A percentile compares a stretch with the other conserved stretches of the same genome.
These are phyloP conservation scores for Solanum hybrid DNA, from an alignment of 305 asterid genomes.

Conservation along the genomic window DNA sequence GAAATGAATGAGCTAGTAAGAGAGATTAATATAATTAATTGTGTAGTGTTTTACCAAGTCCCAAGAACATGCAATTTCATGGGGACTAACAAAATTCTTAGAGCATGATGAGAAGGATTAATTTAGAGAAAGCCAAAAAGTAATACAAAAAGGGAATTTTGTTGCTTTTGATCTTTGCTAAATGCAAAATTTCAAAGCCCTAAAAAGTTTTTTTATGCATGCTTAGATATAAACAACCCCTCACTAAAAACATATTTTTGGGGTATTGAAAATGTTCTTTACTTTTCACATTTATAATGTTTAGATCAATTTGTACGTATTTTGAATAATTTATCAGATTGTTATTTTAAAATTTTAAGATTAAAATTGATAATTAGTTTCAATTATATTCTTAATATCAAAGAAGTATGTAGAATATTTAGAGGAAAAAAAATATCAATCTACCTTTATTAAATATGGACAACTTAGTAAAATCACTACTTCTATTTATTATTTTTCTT, in stretches of 20 bases:
- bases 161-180: conserved; percentile 3
- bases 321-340: background rate
- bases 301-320: background rate
- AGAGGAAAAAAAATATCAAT: background rate
- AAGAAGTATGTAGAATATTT: background rate
- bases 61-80: conserved; percentile 17
- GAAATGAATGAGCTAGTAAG: background rate
- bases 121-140: conserved; percentile 11
- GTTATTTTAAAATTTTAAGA: background rate
- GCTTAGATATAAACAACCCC: conserved; percentile 2
- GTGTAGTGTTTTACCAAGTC: background rate
- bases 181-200: conserved; percentile 9
- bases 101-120: conserved; percentile 8
- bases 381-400: background rate
- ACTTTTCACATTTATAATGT: background rate
- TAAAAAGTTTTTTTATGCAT: conserved; percentile 16
- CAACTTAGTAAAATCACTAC: background rate
- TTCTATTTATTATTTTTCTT: background rate
- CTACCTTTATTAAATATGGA: background rate
- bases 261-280: conserved; percentile 18
- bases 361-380: background rate
- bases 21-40: background rate
- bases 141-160: background rate
- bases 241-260: background rate
- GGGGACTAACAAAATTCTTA: conserved; percentile 17